Percentiles rank a stretch among this genome's conserved stretches.
Evolutionary conservation across 441 rosid species (phyloP).

Genomic region (Raphanus hybrid): DNA sequence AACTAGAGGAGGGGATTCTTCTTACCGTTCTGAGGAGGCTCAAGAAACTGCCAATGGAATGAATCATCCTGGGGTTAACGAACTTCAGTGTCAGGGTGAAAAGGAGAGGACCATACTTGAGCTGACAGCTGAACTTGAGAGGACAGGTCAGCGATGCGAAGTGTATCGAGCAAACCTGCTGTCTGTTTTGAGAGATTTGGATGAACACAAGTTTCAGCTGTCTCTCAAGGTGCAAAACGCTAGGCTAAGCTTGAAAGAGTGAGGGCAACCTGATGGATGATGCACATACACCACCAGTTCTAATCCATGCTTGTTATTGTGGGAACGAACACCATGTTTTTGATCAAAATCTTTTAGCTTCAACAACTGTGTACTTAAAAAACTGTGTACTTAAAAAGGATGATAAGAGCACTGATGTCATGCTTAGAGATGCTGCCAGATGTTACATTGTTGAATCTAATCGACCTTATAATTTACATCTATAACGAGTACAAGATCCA

Average conservation of each 20-base stretch:
- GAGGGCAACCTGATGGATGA: constrained; percentile 49
- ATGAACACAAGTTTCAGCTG: constrained; percentile 72
- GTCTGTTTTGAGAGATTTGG: constrained; percentile 73
- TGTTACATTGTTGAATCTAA: too few relatives aligned
- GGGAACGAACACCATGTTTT: neutral
- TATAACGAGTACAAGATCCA: neutral
- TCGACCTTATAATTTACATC: too few relatives aligned
- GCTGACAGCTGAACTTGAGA: constrained; percentile 53
- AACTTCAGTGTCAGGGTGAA: constrained; percentile 53
- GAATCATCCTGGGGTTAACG: constrained; percentile 35
- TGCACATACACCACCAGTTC: constrained; percentile 13
- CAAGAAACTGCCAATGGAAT: constrained; percentile 46
- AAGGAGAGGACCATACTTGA: constrained; percentile 63
- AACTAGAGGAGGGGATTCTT: constrained; percentile 50
- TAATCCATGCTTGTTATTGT: neutral
- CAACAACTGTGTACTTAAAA: neutral
- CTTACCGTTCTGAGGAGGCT: constrained; percentile 42
- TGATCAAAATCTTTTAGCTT: constrained; percentile 1
- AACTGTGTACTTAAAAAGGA: neutral
- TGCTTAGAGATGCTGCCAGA: too few relatives aligned
- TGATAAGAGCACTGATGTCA: too few relatives aligned
- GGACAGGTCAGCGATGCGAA: constrained; percentile 63
- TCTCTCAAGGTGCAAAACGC: constrained; percentile 79
- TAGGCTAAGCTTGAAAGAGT: constrained; percentile 69
- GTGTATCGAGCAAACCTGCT: constrained; percentile 67